Conservation (phyloP, 805 yeast genomes). For the Cyberlindnera galapagoensis region DNA sequence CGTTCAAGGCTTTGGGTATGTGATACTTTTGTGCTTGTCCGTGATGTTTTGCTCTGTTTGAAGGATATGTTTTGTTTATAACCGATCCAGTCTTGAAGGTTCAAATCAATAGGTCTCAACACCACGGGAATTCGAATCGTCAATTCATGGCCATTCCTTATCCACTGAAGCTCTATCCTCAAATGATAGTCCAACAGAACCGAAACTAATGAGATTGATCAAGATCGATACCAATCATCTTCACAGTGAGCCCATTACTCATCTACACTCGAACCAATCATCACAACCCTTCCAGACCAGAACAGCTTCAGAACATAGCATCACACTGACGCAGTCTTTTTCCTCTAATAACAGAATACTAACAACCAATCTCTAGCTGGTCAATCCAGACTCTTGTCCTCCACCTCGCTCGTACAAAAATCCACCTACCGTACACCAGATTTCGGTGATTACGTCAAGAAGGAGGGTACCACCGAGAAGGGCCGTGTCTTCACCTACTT, state of each 20-base stretch:
- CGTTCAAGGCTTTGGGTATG: constrained; percentile 24
- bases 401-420: constrained; percentile 45
- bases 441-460: constrained; percentile 73
- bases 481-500: constrained; percentile 88
- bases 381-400: constrained; percentile 25
- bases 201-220: not conserved
- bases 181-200: no score
- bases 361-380: constrained; percentile 15
- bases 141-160: no score
- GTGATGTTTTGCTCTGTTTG: no score
- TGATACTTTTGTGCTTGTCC: constrained; percentile 1
- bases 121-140: no score
- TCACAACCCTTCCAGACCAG: no score
- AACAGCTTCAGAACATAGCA: not conserved
- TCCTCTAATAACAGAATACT: constrained; percentile 5
- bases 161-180: no score
- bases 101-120: no score
- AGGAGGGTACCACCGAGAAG: constrained; percentile 61
- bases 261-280: no score
- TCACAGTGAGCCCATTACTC: not conserved
- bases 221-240: not conserved
- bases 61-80: not conserved
- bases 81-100: no score
- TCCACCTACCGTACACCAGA: constrained; percentile 90
- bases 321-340: not conserved